Evolutionary conservation across 768 basidiomycete species (phyloP).

Genomic region (Auricularia sp.): DNA sequence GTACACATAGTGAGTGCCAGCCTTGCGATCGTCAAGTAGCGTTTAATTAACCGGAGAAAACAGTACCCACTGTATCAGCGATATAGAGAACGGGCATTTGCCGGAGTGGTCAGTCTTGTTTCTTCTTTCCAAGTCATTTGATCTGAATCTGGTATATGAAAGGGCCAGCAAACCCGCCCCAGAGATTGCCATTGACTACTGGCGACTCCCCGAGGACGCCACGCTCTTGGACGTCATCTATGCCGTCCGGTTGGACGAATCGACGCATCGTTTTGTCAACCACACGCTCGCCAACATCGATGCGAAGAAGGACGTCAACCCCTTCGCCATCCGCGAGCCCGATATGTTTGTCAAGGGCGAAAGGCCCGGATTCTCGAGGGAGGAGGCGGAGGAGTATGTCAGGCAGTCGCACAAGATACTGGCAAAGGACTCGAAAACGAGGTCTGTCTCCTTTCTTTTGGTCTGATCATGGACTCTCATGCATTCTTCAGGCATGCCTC

Average conservation of each 20-base stretch:
- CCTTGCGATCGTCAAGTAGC: conserved; percentile 3
- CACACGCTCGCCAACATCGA: conserved; percentile 88
- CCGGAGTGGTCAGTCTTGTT: conserved; percentile 55
- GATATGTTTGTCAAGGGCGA: conserved; percentile 76
- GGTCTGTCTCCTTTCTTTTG: too few species aligned
- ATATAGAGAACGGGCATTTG: conserved; percentile 70
- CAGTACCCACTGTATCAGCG: conserved; percentile 72
- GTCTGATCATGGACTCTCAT: too few species aligned
- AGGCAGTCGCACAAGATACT: neutral
- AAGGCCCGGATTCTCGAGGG: conserved; percentile 43
- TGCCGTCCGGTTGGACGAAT: conserved; percentile 87
- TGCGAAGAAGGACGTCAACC: conserved; percentile 69
- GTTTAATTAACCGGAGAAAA: conserved; percentile 4
- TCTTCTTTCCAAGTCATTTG: neutral
- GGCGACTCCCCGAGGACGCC: conserved; percentile 65
- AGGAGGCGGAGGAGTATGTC: neutral
- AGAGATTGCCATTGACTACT: conserved; percentile 89
- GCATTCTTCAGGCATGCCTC: too few species aligned
- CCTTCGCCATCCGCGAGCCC: conserved; percentile 82
- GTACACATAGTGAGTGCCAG: conserved; percentile 62
- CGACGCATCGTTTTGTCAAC: conserved; percentile 91
- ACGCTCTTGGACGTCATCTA: conserved; percentile 82
- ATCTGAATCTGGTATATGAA: neutral
- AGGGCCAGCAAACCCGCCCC: conserved; percentile 69
- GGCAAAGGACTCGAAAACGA: too few species aligned